Evolutionary conservation across 176 grass and related monocot species (phyloP), one percentile per base, ranked within the genome.

Genomic region (Musa schizocarpa): DNA sequence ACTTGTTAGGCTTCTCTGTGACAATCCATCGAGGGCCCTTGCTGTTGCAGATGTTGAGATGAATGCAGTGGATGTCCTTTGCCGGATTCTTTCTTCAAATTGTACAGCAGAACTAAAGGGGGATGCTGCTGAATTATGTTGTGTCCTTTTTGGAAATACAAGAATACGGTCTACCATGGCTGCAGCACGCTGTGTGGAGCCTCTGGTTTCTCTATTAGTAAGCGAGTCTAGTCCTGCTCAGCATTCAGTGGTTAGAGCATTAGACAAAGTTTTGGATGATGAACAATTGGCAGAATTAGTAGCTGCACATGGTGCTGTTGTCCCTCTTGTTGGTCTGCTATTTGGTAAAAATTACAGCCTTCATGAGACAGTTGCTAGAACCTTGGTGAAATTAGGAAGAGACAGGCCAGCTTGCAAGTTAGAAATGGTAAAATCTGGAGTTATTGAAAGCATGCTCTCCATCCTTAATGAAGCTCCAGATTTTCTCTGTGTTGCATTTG

Each of bases 1-100:
- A 75, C 88, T 99, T 53, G 91, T 99, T 50, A 95, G 88, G 68
- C 80, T 99, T 76, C 88, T 99, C 43, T 88, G 76, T 82, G 96
- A 99, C 54, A 99, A 99, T 87, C 91, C 88, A 51, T 95, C 96
- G 74, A 93, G 88, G 82, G 96, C 96, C 80, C 87, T 99, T 83
- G 83, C 96, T 12, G 96, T 95, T 85, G 96, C 91, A 21, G 96
- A 99, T 88, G 91, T 99, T 82, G 96, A 99, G 83, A 99, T 95
- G 96, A 99, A 89, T 22, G 96, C 96, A 54, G 96, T 99, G 54
- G 96, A 99, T 89, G 91, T 99, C 71, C 85, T 99, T 70, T 95
- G 88, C 65, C 88, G 88, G 26, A 95, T 99, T 74, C 82, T 99
- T 75, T 92, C 91, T 68, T 95, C 91, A 0, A 92, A 95, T 77